These are phyloP conservation scores for Aphanomyces astaci DNA, from an alignment of 352 stramenopile species.

Conservation along the genomic window DNA sequence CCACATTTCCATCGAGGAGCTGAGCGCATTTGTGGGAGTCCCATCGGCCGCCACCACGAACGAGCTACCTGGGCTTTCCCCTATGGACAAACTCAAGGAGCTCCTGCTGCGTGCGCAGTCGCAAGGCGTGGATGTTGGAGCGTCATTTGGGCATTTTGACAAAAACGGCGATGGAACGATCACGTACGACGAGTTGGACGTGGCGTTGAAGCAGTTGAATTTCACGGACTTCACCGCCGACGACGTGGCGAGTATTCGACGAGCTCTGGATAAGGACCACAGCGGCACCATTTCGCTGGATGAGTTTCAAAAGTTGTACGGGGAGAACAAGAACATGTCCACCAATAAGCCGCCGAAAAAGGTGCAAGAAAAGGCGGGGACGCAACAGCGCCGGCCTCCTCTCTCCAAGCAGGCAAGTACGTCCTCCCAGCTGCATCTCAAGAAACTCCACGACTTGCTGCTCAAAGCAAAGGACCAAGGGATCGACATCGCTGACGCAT, in stretches of 20 bases:
- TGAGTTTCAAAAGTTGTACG: slow-evolving; percentile 30
- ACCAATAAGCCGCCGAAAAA: too few species aligned
- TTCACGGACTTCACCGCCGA: slow-evolving; percentile 35
- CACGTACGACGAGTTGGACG: slow-evolving; percentile 45
- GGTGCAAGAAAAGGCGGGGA: not conserved
- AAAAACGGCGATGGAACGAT: slow-evolving; percentile 40
- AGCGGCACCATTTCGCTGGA: slow-evolving; percentile 35
- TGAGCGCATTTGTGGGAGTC: not conserved
- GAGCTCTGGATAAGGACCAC: slow-evolving; percentile 44
- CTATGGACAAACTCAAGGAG: slow-evolving; percentile 11
- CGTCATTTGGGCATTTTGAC: slow-evolving; percentile 38
- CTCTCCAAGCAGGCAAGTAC: not conserved
- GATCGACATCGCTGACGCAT: slow-evolving; percentile 23
- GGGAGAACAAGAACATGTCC: not conserved
- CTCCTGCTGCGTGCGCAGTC: not conserved
- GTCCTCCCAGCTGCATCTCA: slow-evolving; percentile 25
- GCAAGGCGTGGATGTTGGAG: slow-evolving; percentile 26
- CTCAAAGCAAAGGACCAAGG: slow-evolving; percentile 14
- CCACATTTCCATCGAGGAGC: slow-evolving; percentile 4
- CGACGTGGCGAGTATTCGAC: slow-evolving; percentile 33
- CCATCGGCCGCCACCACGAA: not conserved
- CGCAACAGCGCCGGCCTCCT: not conserved
- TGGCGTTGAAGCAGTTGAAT: slow-evolving; percentile 38
- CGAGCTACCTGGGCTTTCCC: not conserved
- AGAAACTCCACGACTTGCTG: slow-evolving; percentile 20